Percentiles rank a stretch among this genome's conserved stretches.
phyloP scores from a whole-genome alignment of 108 stramenopile genomes.

The Stephanodiscus triporus region DNA sequence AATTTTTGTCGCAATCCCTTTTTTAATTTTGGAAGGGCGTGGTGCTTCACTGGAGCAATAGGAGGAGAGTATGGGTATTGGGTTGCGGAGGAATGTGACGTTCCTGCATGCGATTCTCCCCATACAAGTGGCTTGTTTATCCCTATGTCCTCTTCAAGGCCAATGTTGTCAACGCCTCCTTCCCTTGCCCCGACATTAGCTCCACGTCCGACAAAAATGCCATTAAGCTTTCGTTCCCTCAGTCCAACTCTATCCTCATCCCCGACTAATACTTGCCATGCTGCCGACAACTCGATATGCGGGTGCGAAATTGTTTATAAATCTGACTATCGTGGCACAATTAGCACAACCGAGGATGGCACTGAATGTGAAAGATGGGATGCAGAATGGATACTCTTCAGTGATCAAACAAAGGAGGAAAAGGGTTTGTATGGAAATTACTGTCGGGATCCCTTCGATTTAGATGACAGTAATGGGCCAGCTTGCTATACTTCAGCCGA shows the following conservation, averaged over 20 bases:
- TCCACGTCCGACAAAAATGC: background rate
- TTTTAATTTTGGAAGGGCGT: background rate
- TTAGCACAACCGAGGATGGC: constrained; percentile 8
- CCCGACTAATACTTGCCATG: constrained; percentile 1
- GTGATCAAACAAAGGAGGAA: background rate
- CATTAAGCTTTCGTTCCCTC: background rate
- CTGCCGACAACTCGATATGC: constrained; percentile 11
- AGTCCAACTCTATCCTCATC: background rate
- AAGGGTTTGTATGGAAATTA: background rate
- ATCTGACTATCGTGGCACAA: constrained; percentile 25
- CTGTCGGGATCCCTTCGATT: constrained; percentile 8
- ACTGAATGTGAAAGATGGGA: constrained; percentile 18
- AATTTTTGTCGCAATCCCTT: constrained; percentile 16
- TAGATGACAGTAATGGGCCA: background rate
- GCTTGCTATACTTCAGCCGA: background rate
- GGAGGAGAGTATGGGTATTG: background rate
- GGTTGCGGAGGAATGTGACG: constrained; percentile 7
- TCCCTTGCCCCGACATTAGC: background rate
- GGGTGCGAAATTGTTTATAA: constrained; percentile 4
- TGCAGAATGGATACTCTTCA: background rate
- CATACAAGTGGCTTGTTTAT: background rate
- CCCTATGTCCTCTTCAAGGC: background rate
- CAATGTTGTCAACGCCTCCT: background rate
- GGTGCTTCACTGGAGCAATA: constrained; percentile 8
- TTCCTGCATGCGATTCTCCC: constrained; percentile 9